Conservation (phyloP, 2,329 filamentous ascomycete genomes). For the Microcera coccophila region DNA sequence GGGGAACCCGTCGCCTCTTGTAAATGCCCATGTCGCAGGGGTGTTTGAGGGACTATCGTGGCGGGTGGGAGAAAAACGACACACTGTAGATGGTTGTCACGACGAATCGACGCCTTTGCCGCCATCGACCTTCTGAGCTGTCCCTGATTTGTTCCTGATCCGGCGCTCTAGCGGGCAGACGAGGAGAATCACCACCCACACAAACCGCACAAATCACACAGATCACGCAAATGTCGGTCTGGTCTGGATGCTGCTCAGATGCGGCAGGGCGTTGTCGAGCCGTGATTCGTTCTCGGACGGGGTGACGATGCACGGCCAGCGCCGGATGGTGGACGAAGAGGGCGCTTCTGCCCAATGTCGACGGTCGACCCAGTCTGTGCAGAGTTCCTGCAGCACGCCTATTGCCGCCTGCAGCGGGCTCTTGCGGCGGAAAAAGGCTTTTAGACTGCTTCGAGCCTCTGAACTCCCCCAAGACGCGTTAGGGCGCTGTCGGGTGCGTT, state of each 20-base stretch:
- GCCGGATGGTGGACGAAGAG: not conserved
- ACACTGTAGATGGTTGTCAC: not conserved
- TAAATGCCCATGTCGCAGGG: not conserved
- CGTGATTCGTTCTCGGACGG: not conserved
- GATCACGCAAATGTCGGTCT: not conserved
- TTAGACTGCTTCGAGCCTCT: too few species aligned
- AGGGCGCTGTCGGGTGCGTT: too few species aligned
- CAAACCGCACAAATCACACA: not conserved
- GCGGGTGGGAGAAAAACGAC: not conserved
- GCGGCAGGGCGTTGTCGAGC: not conserved
- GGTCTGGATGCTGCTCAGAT: not conserved
- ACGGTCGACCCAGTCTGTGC: conserved; percentile 17
- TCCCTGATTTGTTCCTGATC: not conserved
- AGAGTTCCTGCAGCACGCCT: conserved; percentile 22
- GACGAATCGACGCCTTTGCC: not conserved
- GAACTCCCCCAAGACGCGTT: too few species aligned
- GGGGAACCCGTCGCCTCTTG: conserved; percentile 1
- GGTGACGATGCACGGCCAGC: not conserved
- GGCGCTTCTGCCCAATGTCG: conserved; percentile 19
- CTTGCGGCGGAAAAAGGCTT: too few species aligned
- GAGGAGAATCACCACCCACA: conserved; percentile 1
- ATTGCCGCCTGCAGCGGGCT: too few species aligned
- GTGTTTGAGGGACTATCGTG: not conserved
- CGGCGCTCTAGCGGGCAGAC: not conserved
- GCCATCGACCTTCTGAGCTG: not conserved